A percentile compares a stretch with the other conserved stretches of the same genome.
Evolutionary conservation across 2,329 filamentous ascomycete species (phyloP).

Genomic region (Aspergillus sp.): DNA sequence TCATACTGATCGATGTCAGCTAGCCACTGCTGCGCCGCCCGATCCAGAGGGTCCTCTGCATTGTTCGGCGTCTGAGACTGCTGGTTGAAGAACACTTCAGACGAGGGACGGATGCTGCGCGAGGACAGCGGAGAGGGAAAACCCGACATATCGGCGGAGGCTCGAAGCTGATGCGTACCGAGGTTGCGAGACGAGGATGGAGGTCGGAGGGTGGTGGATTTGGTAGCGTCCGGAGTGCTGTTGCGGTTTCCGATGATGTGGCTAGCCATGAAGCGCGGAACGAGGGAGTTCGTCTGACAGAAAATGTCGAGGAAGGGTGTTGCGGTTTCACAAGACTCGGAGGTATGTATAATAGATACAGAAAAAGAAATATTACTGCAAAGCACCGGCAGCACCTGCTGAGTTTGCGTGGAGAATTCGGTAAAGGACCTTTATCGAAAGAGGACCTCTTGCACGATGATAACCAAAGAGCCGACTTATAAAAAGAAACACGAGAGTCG

Average conservation of each 20-base stretch:
- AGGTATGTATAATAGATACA: slow-evolving; percentile 34
- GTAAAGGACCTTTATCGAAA: slow-evolving; percentile 11
- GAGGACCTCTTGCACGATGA: slow-evolving; percentile 9
- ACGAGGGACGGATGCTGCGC: slow-evolving; percentile 84
- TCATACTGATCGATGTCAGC: slow-evolving; percentile 99
- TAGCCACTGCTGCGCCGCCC: slow-evolving; percentile 96
- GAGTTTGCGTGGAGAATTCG: slow-evolving; percentile 45
- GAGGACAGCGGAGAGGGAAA: slow-evolving; percentile 69
- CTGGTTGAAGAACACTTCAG: slow-evolving; percentile 86
- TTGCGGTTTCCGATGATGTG: slow-evolving; percentile 81
- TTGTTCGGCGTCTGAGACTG: slow-evolving; percentile 65
- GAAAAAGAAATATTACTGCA: slow-evolving; percentile 39
- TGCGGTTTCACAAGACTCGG: slow-evolving; percentile 14
- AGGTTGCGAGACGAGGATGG: slow-evolving; percentile 79
- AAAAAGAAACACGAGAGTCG: background rate
- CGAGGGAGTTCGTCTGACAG: slow-evolving; percentile 9
- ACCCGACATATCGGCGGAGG: slow-evolving; percentile 92
- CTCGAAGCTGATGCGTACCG: slow-evolving; percentile 80
- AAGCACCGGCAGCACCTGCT: slow-evolving; percentile 78
- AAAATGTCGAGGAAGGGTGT: slow-evolving; percentile 3
- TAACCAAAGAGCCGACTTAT: slow-evolving; percentile 2
- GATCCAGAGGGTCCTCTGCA: slow-evolving; percentile 83
- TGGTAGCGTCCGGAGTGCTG: slow-evolving; percentile 90
- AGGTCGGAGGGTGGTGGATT: slow-evolving; percentile 74
- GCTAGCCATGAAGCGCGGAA: slow-evolving; percentile 52